Evolutionary conservation across 2,329 filamentous ascomycete genomes (phyloP).

Genomic region (Orbilia brochopaga): DNA sequence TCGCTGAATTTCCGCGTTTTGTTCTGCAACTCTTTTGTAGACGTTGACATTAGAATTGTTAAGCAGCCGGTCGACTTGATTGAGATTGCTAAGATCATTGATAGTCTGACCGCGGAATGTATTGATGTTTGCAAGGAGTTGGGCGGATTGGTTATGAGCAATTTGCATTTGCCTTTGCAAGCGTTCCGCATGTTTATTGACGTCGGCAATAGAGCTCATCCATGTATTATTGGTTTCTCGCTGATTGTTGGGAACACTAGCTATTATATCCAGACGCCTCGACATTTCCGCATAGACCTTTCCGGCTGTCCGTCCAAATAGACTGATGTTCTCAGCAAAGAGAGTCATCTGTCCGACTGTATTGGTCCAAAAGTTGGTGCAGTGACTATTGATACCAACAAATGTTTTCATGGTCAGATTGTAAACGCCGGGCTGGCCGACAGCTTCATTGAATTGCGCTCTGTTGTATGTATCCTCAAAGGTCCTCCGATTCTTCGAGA

Average conservation of each 20-base stretch:
- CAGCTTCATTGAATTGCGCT: conserved; percentile 30
- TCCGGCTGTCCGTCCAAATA: conserved; percentile 29
- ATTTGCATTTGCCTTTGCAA: conserved; percentile 47
- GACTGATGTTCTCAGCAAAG: conserved; percentile 44
- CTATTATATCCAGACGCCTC: conserved; percentile 23
- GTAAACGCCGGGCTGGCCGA: conserved; percentile 25
- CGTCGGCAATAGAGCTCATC: conserved; percentile 30
- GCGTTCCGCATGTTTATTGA: conserved; percentile 36
- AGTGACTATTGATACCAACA: conserved; percentile 37
- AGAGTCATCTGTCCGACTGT: conserved; percentile 42
- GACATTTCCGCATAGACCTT: conserved; percentile 35
- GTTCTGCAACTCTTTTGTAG: conserved; percentile 25
- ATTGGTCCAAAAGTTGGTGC: conserved; percentile 37
- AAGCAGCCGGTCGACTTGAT: conserved; percentile 34
- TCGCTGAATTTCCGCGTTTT: conserved; percentile 23
- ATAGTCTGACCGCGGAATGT: conserved; percentile 35
- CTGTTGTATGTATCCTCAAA: conserved; percentile 40
- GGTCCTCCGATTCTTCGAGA: conserved; percentile 13
- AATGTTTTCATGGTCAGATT: conserved; percentile 29
- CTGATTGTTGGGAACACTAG: conserved; percentile 12
- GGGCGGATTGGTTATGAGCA: conserved; percentile 30
- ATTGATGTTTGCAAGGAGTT: conserved; percentile 34
- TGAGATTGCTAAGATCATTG: conserved; percentile 39
- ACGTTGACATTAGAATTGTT: conserved; percentile 24
- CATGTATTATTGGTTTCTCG: conserved; percentile 11